These are phyloP conservation scores for Datura wrightii DNA, from an alignment of 257 asterid species.

Conservation along the genomic window DNA sequence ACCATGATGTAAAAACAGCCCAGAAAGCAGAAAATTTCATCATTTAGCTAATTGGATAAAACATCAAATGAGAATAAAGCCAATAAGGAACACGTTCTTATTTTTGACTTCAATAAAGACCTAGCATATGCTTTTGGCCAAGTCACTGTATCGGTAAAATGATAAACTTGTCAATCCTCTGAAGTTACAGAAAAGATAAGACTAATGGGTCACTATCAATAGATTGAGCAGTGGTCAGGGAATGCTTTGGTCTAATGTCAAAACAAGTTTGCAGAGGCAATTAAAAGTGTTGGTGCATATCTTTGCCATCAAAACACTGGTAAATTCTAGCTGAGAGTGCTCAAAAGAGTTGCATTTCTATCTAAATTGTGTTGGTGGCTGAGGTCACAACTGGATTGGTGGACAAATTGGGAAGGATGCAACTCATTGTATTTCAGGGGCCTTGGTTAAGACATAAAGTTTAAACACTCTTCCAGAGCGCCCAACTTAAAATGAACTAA, in stretches of 20 bases:
- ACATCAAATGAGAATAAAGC: neutral
- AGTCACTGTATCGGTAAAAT: neutral
- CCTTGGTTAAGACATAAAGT: neutral
- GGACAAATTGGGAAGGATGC: neutral
- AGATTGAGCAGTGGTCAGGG: neutral
- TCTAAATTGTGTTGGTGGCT: neutral
- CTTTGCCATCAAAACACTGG: neutral
- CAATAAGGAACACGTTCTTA: neutral
- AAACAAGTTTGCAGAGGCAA: neutral
- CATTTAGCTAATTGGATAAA: neutral
- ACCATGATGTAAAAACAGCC: neutral
- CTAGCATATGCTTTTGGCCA: neutral
- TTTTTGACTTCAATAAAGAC: neutral
- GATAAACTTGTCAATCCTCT: neutral
- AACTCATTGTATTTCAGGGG: neutral
- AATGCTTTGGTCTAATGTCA: neutral
- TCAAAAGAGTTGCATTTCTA: neutral
- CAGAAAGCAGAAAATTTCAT: constrained; percentile 22
- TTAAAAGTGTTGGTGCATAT: neutral
- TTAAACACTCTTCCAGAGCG: neutral
- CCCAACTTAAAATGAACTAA: neutral
- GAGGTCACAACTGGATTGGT: neutral
- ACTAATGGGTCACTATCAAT: neutral
- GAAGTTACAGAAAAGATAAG: neutral
- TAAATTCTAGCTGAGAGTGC: neutral